These are phyloP conservation scores for Schoenoplectus triqueter DNA, from an alignment of 202 grass and related monocot species.

Conservation along the genomic window DNA sequence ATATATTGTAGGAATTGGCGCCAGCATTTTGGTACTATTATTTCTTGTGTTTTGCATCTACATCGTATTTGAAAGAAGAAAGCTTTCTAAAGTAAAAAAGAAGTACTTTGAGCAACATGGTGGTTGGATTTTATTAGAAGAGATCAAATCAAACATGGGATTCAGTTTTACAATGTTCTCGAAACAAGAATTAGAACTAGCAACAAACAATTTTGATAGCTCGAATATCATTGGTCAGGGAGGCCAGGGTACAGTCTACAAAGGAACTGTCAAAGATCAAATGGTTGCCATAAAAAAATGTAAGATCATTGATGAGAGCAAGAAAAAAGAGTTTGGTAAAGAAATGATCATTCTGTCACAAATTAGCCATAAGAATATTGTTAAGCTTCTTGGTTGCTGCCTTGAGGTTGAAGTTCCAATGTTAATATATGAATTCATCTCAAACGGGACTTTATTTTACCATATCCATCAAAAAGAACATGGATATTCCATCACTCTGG, in stretches of 20 bases:
- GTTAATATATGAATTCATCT: not conserved
- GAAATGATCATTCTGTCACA: no score
- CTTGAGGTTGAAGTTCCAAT: not conserved
- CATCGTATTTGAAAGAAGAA: not conserved
- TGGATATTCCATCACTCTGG: constrained; percentile 26
- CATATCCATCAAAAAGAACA: not conserved
- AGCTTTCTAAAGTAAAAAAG: not conserved
- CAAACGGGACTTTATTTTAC: constrained; percentile 1
- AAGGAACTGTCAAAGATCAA: constrained; percentile 6
- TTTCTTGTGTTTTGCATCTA: not conserved
- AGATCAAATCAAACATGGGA: not conserved
- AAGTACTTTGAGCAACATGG: not conserved
- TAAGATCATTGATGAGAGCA: not conserved
- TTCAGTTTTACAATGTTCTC: not conserved
- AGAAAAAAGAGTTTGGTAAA: no score
- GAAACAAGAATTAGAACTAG: not conserved
- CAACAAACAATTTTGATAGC: constrained; percentile 39
- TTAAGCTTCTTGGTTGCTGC: not conserved
- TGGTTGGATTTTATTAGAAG: not conserved
- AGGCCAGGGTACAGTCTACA: constrained; percentile 45
- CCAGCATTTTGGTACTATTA: not conserved
- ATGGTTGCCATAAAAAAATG: not conserved
- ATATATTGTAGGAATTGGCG: not conserved
- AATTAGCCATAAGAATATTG: no score
- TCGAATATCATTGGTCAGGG: constrained; percentile 23